These are phyloP conservation scores for Berkeleyomyces rouxiae DNA, from an alignment of 2,329 filamentous ascomycete genomes.

Conservation along the genomic window DNA sequence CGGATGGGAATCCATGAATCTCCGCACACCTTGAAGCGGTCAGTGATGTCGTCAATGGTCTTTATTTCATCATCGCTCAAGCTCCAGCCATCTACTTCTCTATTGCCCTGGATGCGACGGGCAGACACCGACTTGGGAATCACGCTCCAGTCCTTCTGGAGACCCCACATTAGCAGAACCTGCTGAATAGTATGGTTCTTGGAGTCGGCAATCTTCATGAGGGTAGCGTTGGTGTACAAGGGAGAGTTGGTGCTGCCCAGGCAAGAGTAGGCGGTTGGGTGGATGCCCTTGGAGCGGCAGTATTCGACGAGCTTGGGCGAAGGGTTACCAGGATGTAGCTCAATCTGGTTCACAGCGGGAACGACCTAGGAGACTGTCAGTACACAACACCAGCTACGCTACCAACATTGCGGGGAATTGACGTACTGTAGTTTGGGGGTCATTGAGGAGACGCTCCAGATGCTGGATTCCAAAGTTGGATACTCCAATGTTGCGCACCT, in stretches of 20 bases:
- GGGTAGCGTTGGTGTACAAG: conserved; percentile 47
- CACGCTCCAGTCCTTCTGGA: conserved; percentile 66
- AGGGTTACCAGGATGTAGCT: conserved; percentile 66
- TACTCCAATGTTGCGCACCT: conserved; percentile 67
- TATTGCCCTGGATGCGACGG: conserved; percentile 59
- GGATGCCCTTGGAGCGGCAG: conserved; percentile 56
- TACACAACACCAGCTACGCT: conserved; percentile 25
- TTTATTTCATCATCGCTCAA: conserved; percentile 57
- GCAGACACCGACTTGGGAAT: conserved; percentile 73
- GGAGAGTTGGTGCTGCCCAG: conserved; percentile 55
- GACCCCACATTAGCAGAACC: conserved; percentile 63
- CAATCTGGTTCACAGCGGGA: conserved; percentile 65
- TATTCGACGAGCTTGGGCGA: conserved; percentile 65
- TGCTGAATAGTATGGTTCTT: conserved; percentile 59
- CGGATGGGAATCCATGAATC: conserved; percentile 59
- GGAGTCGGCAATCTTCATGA: conserved; percentile 43
- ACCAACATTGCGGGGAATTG: background rate
- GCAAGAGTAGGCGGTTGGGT: conserved; percentile 58
- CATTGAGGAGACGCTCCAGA: conserved; percentile 57
- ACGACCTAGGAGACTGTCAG: conserved; percentile 24
- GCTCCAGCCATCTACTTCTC: conserved; percentile 55
- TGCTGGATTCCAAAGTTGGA: conserved; percentile 75
- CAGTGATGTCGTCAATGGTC: conserved; percentile 48
- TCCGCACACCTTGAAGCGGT: conserved; percentile 69
- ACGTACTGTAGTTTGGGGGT: conserved; percentile 34